Evolutionary conservation across 2,329 filamentous ascomycete genomes (phyloP), one percentile per base, ranked within the genome.

Genomic region (Westerdykella aurantiaca): DNA sequence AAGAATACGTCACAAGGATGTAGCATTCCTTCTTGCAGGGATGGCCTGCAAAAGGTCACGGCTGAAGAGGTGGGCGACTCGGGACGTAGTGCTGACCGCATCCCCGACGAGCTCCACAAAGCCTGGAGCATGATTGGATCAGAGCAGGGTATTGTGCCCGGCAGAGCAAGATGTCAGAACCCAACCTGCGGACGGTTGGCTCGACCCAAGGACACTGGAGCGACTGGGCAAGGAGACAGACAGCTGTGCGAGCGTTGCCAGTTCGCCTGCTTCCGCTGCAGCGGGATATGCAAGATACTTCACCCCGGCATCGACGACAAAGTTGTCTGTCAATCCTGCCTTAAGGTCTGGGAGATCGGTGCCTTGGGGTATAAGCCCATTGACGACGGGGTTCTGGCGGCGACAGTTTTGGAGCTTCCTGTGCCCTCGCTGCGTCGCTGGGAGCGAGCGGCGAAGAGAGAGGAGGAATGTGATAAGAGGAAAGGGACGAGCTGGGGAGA

Each of bases 261-360:
- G 4, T 73, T 73, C 44, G 46, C 58, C 0, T 74, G 71, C 49
- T 67, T 72, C 39, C 57, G 70, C 1, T 74, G 71, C 39, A 63
- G 61, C 1, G 37, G 33, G 3, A 39, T 33, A 3, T 39, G 13
- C 1, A 60, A 52, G 6, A 29, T 37, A 1, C 38, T 69, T 3
- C 46, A 46, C 1, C 38, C 52, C 1, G 43, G 46, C 6, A 53
- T 14, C 7, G 39, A 51, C 0, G 50, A 49, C 0, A 47, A 5
- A 1, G 42, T 71, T 0, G 39, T 38, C 13, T 72, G 69, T 48
- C n/a, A 33, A 2, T 11, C 22, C 0, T 72, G 70, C 35, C 52
- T 47, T 3, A 45, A 58, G 1, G 41, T 51, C 0, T 72, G 69
- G 69, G 54, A 63, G 6, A 54, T 63, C 13, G 68, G 67, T 5